Evolutionary conservation across 345 rosid genomes (phyloP).

Genomic region (Jatropha curcas): DNA sequence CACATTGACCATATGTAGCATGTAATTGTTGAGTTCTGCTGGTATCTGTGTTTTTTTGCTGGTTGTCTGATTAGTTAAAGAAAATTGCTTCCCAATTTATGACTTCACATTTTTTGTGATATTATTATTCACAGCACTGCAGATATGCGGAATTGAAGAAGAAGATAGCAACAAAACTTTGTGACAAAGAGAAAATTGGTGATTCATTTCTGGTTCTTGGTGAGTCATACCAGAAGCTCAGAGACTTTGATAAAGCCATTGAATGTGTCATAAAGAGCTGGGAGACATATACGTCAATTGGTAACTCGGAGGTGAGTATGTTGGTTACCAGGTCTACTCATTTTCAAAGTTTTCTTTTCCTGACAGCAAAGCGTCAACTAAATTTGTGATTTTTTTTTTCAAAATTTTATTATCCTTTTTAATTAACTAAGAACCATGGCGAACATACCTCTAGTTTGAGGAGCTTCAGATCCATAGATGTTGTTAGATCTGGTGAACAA

Average conservation of each 20-base stretch:
- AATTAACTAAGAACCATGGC: background rate
- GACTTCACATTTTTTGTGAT: constrained; percentile 7
- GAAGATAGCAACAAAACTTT: constrained; percentile 61
- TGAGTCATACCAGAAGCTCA: constrained; percentile 83
- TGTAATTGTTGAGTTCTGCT: background rate
- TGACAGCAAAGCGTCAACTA: background rate
- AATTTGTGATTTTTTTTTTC: background rate
- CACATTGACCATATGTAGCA: background rate
- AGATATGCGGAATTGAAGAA: constrained; percentile 80
- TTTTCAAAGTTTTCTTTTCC: background rate
- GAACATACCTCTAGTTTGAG: background rate
- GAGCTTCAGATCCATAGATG: constrained; percentile 16
- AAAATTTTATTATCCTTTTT: background rate
- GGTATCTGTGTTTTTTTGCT: background rate
- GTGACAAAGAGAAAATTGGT: constrained; percentile 79
- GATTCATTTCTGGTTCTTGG: constrained; percentile 81
- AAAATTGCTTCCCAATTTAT: constrained; percentile 17
- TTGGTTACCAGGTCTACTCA: constrained; percentile 14
- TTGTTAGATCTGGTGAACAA: constrained; percentile 5
- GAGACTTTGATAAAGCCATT: constrained; percentile 68
- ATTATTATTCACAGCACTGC: constrained; percentile 56
- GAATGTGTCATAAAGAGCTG: constrained; percentile 72
- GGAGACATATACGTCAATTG: constrained; percentile 66
- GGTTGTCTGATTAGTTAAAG: no score
- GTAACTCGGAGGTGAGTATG: constrained; percentile 74